A percentile compares a stretch with the other conserved stretches of the same genome.
Evolutionary conservation across 2,329 filamentous ascomycete species (phyloP).

Genomic region (Mariannaea elegans): DNA sequence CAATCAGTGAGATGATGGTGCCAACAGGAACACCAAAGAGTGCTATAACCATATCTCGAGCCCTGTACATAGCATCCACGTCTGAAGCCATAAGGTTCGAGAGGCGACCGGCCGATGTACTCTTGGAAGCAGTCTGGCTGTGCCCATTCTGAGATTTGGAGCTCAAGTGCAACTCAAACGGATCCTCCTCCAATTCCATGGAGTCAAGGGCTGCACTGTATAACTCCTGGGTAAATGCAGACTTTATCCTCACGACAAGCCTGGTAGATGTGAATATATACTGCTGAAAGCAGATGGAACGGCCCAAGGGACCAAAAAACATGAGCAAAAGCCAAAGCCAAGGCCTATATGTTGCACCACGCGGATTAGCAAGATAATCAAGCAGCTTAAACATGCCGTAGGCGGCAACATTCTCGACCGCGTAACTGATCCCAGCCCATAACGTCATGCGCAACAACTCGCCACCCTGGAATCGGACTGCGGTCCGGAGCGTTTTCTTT

Average conservation of each 20-base stretch:
- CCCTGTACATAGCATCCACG: constrained; percentile 62
- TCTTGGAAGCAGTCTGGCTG: constrained; percentile 42
- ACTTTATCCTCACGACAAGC: constrained; percentile 64
- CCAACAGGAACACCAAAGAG: constrained; percentile 56
- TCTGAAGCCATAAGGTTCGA: constrained; percentile 68
- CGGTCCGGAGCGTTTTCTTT: constrained; percentile 56
- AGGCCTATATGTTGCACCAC: constrained; percentile 55
- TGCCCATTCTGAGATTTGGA: constrained; percentile 38
- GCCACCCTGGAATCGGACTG: constrained; percentile 52
- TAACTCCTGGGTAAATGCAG: constrained; percentile 66
- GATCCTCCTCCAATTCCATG: constrained; percentile 66
- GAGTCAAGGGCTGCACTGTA: constrained; percentile 64
- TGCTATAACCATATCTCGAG: constrained; percentile 61
- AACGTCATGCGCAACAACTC: constrained; percentile 57
- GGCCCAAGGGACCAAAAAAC: constrained; percentile 58
- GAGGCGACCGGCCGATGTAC: constrained; percentile 59
- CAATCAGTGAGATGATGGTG: constrained; percentile 57
- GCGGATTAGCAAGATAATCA: constrained; percentile 58
- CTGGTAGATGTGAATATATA: constrained; percentile 67
- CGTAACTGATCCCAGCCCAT: constrained; percentile 50
- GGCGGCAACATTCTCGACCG: constrained; percentile 60
- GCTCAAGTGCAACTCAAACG: constrained; percentile 47
- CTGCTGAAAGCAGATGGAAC: constrained; percentile 62
- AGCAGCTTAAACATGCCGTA: constrained; percentile 64
- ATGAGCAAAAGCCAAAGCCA: constrained; percentile 64